Evolutionary conservation across 73 alveolate species (phyloP).

Genomic region (Paramecium caudatum): DNA sequence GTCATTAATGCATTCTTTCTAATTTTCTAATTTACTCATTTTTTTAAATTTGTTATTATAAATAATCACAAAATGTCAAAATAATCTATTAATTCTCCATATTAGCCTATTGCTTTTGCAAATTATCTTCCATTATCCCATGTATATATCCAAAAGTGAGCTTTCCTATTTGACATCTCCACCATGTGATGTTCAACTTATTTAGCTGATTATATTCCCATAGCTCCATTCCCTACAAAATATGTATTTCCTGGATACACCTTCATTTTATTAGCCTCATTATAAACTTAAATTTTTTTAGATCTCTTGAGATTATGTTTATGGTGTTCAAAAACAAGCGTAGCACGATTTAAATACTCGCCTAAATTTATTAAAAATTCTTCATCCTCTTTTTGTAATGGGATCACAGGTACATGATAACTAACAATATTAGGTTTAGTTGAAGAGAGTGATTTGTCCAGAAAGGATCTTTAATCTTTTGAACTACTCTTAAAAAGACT

Average conservation of each 20-base stretch:
- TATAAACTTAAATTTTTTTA: background rate
- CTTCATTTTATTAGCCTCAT: background rate
- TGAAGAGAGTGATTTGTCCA: background rate
- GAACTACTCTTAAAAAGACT: background rate
- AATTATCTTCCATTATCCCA: background rate
- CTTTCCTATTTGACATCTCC: background rate
- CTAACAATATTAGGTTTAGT: background rate
- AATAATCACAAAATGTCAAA: no score
- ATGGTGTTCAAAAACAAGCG: slow-evolving; percentile 43
- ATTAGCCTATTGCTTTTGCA: background rate
- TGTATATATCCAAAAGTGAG: slow-evolving; percentile 23
- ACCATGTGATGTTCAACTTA: background rate
- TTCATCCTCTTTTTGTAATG: slow-evolving; percentile 8
- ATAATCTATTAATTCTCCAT: slow-evolving; percentile 6
- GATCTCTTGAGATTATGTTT: slow-evolving; percentile 48
- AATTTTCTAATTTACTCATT: no score
- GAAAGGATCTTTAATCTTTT: background rate
- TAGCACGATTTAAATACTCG: background rate
- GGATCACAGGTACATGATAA: slow-evolving; percentile 55
- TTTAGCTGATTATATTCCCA: slow-evolving; percentile 43
- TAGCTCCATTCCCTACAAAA: slow-evolving; percentile 62
- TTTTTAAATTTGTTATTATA: no score
- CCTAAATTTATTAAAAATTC: background rate
- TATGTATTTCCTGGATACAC: slow-evolving; percentile 20
- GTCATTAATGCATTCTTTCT: no score